Evolutionary conservation across 2,329 filamentous ascomycete genomes (phyloP).

Genomic region (Podosphaera leucotricha): DNA sequence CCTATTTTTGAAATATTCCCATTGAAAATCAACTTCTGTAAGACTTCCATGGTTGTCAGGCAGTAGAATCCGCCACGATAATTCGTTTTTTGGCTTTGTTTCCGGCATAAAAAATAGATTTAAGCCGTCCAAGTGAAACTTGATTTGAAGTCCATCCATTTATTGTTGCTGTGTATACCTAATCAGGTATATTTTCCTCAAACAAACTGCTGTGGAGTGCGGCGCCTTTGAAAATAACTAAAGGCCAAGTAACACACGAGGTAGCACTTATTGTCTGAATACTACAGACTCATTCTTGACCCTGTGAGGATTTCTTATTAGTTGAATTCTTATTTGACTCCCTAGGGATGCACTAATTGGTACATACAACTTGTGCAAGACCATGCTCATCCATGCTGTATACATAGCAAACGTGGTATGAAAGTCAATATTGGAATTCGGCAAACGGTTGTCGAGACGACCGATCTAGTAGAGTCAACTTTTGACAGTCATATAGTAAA

Average conservation of each 20-base stretch:
- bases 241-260: not conserved
- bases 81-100: not conserved
- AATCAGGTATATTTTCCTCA: not conserved
- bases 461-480: no score
- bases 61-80: not conserved
- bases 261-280: not conserved
- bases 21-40: not conserved
- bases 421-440: no score
- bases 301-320: not conserved
- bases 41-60: not conserved
- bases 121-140: not conserved
- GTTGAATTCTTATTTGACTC: not conserved
- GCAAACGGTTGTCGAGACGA: not conserved
- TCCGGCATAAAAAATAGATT: not conserved
- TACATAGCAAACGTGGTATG: not conserved
- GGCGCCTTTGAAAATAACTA: not conserved
- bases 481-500: not conserved
- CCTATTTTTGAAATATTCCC: not conserved
- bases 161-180: not conserved
- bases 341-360: not conserved
- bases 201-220: not conserved
- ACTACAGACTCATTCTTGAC: not conserved
- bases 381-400: conserved; percentile 1
- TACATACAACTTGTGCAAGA: not conserved
- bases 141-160: not conserved